Evolutionary conservation across 1,284 basidiomycete genomes (phyloP), one percentile per base, ranked within the genome.

Genomic region (Nidula niveotomentosa): DNA sequence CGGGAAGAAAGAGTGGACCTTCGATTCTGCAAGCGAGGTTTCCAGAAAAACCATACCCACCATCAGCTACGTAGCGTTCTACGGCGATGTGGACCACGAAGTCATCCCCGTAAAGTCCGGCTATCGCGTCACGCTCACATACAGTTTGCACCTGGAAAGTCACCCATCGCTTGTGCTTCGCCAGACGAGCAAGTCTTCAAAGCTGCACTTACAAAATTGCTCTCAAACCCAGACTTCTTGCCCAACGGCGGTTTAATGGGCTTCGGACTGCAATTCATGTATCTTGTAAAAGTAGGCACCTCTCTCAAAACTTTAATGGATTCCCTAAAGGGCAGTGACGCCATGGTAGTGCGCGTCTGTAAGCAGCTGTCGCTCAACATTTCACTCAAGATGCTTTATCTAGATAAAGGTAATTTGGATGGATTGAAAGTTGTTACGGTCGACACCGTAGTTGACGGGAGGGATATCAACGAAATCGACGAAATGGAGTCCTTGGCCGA

Each of bases 41-140:
- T 30, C 58, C 34, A 53, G 37, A 36, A 44, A 13, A 37, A 10
- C 53, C 4, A 53, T 52, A n/a, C 57, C 58, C 3, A 53, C 56
- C 7, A 45, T 68, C 35, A 65, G 60, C 36, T 74, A 68, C 53
- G 56, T 68, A 43, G 70, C 75, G 1, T 76, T 74, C 51, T 72
- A 62, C 57, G 64, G 67, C 39, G 75, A 80, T 56, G 64, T 75
- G 46, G 69, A 75, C 47, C 74, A 79, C 56, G 70, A 78, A 55
- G 70, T 80, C 18, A 54, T 64, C 3, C 65, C 65, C 0, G 70
- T 81, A 37, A 65, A 52, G 1, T 65, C 65, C 4, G 77, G 78
- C 0, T 65, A 69, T 48, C 71, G 74, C 1, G 59, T 80, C 33
- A 78, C 75, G 1, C 59, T 81, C 49, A 74, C 76, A 0, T 78